Evolutionary conservation across 108 stramenopile genomes (phyloP), one percentile per base, ranked within the genome.

Genomic region (Aurantiochytrium sp.): DNA sequence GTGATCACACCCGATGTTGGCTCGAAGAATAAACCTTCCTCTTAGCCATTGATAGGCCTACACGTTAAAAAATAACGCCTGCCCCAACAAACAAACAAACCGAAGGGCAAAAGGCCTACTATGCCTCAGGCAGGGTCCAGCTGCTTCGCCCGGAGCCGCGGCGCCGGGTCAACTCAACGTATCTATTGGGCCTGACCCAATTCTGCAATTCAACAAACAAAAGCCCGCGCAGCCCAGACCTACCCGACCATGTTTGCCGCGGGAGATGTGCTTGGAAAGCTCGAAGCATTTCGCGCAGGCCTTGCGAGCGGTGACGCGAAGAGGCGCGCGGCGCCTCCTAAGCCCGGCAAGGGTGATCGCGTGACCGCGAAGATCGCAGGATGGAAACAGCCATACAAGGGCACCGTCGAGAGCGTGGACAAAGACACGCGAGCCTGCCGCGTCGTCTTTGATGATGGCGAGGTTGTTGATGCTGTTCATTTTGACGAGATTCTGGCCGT

Each of bases 401-500:
- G 76, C 19, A 6, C 6, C 10, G 76, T 83, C 14, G 10, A 83
- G 76, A 42, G 35, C 42, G 64, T 69, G 8, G 64, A 69, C 25
- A 18, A 69, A 23, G 42, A 42, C 42, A 8, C 25, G 14, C 25
- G 76, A 6, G 28, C 76, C 23, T 83, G 51, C 76, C n/a, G 51
- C 49, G 51, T 83, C 8, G 76, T 83, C n/a, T 83, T 83, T 45
- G 76, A 83, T 28, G 76, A 83, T 28, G 76, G 76, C 6, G 76
- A 83, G 51, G 51, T 83, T 35, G 49, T 53, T 6, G 76, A 83
- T 23, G 76, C 44, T 6, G 76, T 83, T 18, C 76, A 35, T 16
- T 53, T 47, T 28, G 51, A 53, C 23, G 76, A 83, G 49, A 83
- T 83, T 53, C 19, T 25, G 12, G 49, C 19, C 6, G 76, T 83